Conservation (phyloP, 768 basidiomycete species). For the Termitomyces eurrhizus region DNA sequence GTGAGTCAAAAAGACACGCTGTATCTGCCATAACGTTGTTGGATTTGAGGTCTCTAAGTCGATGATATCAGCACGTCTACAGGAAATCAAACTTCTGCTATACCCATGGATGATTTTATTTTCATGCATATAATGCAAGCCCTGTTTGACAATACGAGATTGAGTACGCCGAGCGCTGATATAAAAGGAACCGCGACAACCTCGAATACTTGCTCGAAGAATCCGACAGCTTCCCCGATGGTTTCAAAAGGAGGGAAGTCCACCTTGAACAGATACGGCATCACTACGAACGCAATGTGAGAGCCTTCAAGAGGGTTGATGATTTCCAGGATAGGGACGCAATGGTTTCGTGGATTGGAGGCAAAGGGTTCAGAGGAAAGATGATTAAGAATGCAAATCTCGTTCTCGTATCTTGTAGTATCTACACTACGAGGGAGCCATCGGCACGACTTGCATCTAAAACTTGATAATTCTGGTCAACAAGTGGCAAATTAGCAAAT, state of each 20-base stretch:
- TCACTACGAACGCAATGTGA: conserved; percentile 17
- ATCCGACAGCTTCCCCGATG: conserved; percentile 27
- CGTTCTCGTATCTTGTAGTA: conserved; percentile 15
- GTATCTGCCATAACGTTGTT: conserved; percentile 18
- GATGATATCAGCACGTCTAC: not conserved
- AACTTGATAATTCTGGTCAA: not conserved
- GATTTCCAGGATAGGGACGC: conserved; percentile 18
- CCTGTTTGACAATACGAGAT: conserved; percentile 13
- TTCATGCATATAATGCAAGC: conserved; percentile 30
- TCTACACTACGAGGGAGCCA: conserved; percentile 18
- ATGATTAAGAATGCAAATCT: conserved; percentile 25
- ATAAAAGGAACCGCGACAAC: conserved; percentile 18
- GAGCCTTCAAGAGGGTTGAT: conserved; percentile 16
- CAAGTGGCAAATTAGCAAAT: not conserved
- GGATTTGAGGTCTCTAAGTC: conserved; percentile 12
- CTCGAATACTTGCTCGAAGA: conserved; percentile 28
- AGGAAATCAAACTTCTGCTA: not conserved
- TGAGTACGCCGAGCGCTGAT: conserved; percentile 1
- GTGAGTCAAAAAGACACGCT: conserved; percentile 1
- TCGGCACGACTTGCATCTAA: conserved; percentile 30
- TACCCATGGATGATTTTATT: conserved; percentile 30
- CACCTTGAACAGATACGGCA: conserved; percentile 20
- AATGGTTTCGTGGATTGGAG: conserved; percentile 16
- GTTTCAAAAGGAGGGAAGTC: conserved; percentile 21
- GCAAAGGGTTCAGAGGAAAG: conserved; percentile 12